A percentile compares a stretch with the other conserved stretches of the same genome.
Evolutionary conservation across 1,284 basidiomycete genomes (phyloP).

Genomic region (Termitomyces sp.): DNA sequence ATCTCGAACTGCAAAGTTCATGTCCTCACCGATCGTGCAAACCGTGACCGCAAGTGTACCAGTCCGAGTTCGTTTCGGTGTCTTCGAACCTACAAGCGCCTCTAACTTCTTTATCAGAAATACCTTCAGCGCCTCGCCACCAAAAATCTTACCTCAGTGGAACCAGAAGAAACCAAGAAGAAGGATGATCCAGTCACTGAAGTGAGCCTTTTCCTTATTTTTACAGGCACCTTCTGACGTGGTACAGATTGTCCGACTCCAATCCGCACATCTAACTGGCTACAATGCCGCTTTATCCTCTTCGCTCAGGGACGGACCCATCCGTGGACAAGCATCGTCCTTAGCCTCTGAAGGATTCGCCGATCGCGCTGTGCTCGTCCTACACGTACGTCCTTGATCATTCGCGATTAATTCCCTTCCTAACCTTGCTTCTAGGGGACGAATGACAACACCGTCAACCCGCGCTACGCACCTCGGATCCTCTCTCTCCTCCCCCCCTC

Average conservation of each 20-base stretch:
- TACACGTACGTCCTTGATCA: constrained; percentile 49
- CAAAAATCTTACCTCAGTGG: constrained; percentile 12
- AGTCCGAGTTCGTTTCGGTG: constrained; percentile 18
- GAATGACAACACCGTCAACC: constrained; percentile 57
- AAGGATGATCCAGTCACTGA: constrained; percentile 30
- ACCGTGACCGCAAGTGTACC: constrained; percentile 54
- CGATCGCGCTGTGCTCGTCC: constrained; percentile 45
- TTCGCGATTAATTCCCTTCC: neutral
- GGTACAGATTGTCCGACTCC: constrained; percentile 58
- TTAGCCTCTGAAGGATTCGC: constrained; percentile 47
- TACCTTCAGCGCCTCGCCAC: constrained; percentile 45
- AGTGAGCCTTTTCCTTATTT: constrained; percentile 17
- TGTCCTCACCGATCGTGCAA: constrained; percentile 67
- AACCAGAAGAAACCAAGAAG: constrained; percentile 10
- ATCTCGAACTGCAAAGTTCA: constrained; percentile 65
- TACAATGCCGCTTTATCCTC: constrained; percentile 71
- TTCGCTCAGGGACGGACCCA: constrained; percentile 66
- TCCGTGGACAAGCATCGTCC: constrained; percentile 51
- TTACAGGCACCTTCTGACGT: neutral
- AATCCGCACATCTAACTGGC: constrained; percentile 67
- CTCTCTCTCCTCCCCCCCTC: constrained; percentile 45
- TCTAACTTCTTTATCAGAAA: constrained; percentile 28
- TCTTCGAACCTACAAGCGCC: neutral
- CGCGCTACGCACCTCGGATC: constrained; percentile 54
- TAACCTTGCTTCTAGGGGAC: constrained; percentile 47